These are phyloP conservation scores for Eragrostis tef DNA, from an alignment of 202 grass and related monocot genomes.

Conservation along the genomic window DNA sequence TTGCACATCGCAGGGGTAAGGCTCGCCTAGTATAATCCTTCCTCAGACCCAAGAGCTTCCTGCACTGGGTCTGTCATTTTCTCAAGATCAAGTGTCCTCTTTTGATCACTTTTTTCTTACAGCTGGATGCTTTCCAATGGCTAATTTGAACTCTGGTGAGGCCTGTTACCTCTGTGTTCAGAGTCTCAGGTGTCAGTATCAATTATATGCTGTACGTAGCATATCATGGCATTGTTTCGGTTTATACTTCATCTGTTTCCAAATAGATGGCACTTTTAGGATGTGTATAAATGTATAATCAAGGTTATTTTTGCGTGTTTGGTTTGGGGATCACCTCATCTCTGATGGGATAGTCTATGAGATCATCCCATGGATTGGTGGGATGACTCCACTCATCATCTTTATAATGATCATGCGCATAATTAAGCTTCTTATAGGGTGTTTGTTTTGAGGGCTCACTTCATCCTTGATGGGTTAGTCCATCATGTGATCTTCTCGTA, in stretches of 20 bases:
- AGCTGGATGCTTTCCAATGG: background rate
- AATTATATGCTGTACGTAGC: too few relatives aligned
- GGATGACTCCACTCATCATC: background rate
- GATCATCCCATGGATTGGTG: background rate
- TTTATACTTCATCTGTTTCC: background rate
- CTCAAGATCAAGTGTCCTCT: too few relatives aligned
- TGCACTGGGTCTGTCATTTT: too few relatives aligned
- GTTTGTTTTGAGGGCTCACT: background rate
- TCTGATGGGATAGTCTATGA: background rate
- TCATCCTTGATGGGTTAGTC: background rate
- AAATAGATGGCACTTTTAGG: background rate
- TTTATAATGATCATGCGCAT: background rate
- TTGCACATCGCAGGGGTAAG: too few relatives aligned
- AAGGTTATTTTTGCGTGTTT: background rate
- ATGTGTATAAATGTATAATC: background rate
- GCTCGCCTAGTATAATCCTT: too few relatives aligned
- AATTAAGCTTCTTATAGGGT: background rate
- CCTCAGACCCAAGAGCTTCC: too few relatives aligned
- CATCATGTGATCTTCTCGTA: background rate
- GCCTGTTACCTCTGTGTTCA: background rate
- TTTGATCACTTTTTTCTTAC: background rate
- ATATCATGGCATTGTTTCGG: too few relatives aligned
- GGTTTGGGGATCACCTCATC: background rate
- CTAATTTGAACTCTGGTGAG: slow-evolving; percentile 9
- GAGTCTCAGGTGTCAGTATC: too few relatives aligned